Evolutionary conservation across 441 rosid species (phyloP).

Genomic region (Lepidium campestre): DNA sequence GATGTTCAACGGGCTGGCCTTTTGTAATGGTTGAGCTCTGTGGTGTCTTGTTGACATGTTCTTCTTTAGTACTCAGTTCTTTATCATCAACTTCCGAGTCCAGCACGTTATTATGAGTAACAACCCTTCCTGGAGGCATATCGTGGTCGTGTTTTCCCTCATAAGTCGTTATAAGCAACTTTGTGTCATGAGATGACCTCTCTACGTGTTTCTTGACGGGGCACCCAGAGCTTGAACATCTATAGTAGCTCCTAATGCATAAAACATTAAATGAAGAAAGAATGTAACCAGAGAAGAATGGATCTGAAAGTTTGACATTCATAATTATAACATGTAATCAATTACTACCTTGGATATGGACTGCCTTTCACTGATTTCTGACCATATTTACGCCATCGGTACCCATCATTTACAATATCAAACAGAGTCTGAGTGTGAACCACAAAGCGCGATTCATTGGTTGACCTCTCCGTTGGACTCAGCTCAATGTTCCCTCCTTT

Average conservation of each 20-base stretch:
- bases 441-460: constrained; percentile 51
- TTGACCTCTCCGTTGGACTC: constrained; percentile 39
- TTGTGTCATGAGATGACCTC: constrained; percentile 77
- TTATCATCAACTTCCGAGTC: constrained; percentile 33
- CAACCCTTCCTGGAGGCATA: constrained; percentile 66
- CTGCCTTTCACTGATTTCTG: constrained; percentile 95
- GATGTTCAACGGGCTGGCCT: constrained; percentile 24
- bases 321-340: background rate
- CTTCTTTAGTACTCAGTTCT: constrained; percentile 32
- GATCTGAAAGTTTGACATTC: background rate
- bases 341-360: constrained; percentile 78
- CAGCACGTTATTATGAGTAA: constrained; percentile 42
- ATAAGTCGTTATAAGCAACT: constrained; percentile 76
- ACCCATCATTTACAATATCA: constrained; percentile 87
- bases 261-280: background rate
- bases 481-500: constrained; percentile 37
- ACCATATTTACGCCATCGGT: constrained; percentile 98
- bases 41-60: constrained; percentile 10
- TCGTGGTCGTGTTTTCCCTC: constrained; percentile 83
- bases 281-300: background rate
- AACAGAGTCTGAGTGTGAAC: constrained; percentile 68
- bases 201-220: constrained; percentile 90
- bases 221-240: constrained; percentile 90
- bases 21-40: constrained; percentile 24
- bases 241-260: constrained; percentile 74